Base-by-base conservation (phyloP, 805 yeast genomes). In the Metschnikowia sp. region DNA sequence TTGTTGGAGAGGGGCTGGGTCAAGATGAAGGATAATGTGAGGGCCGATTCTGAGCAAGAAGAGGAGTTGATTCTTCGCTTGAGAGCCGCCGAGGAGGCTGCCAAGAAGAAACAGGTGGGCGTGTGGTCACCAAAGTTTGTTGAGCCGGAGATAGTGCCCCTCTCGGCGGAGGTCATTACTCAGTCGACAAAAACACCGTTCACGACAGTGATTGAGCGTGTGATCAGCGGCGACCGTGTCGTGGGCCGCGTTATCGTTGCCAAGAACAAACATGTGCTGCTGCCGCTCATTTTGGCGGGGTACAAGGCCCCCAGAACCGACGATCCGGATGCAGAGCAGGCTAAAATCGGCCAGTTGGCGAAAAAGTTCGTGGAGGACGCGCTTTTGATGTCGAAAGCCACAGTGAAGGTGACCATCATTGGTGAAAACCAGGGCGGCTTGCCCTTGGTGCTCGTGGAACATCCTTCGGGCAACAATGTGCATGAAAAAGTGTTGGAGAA, bases 141-240 rank as follows among this genome's bases (percentile, higher is more conserved):
- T 10, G 57, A 58, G 28, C 53, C 61, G 8, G 63, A 57, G 10
- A 22, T 54, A 19, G 58, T 68, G 19, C 49, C 55, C 4, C 50
- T 78, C 31, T 56, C 68, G 18, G 68, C 66, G 10, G 53, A 50
- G 5, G 65, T 72, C 34, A 62, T 68, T 39, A 63, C 61, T 13
- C 63, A 63, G 47, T 73, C 81, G 8, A 61, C 60, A 44, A 54
- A 58, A 12, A 46, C 64, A n/a, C 79, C 82, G 26, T 64, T 79
- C 41, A 65, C 74, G 13, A 75, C 87, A 31, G 76, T 88, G 47
- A 84, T 88, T 26, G 96, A 88, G 65, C 82, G 78, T 57, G 94
- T 84, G 31, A 74, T 87, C 49, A 71, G 83, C 52, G 96, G 96
- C 41, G 96, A 88, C 66, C 71, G 96, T 40, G 64, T 88, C n/a